Evolutionary conservation across 129 eudicot species (phyloP).

Genomic region (Mikania micrantha): DNA sequence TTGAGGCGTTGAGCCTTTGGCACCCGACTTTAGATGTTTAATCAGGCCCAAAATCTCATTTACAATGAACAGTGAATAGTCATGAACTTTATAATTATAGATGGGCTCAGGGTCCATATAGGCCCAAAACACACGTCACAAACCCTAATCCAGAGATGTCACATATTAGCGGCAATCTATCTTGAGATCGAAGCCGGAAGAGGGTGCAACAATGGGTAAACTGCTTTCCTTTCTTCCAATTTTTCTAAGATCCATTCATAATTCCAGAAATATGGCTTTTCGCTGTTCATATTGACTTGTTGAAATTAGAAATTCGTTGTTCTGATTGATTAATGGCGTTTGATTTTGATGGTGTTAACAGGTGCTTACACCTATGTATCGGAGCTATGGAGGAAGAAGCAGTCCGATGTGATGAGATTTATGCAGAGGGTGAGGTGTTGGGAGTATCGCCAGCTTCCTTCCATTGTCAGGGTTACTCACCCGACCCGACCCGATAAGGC

Average conservation of each 20-base stretch:
- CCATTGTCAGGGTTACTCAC: conserved; percentile 55
- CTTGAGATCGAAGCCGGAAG: neutral
- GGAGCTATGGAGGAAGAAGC: conserved; percentile 21
- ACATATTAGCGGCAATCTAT: neutral
- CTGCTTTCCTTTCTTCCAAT: neutral
- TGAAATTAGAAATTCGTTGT: neutral
- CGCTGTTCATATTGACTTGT: neutral
- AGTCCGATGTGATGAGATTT: conserved; percentile 57
- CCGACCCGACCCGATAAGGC: conserved; percentile 42
- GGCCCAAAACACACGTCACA: too few relatives aligned
- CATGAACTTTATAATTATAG: too few relatives aligned
- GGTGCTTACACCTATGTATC: conserved; percentile 56
- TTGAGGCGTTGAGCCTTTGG: too few relatives aligned
- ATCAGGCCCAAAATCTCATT: too few relatives aligned
- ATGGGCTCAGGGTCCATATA: too few relatives aligned
- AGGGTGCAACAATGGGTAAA: neutral
- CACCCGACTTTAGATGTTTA: too few relatives aligned
- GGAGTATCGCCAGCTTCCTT: conserved; percentile 61
- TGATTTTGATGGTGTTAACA: neutral
- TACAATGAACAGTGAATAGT: too few relatives aligned
- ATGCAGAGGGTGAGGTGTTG: conserved; percentile 13
- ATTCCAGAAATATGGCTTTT: neutral
- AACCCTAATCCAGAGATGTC: neutral
- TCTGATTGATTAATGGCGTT: neutral
- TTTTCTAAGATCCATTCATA: neutral